phyloP scores from a whole-genome alignment of 441 rosid genomes.

The Gossypium schwendimanii region DNA sequence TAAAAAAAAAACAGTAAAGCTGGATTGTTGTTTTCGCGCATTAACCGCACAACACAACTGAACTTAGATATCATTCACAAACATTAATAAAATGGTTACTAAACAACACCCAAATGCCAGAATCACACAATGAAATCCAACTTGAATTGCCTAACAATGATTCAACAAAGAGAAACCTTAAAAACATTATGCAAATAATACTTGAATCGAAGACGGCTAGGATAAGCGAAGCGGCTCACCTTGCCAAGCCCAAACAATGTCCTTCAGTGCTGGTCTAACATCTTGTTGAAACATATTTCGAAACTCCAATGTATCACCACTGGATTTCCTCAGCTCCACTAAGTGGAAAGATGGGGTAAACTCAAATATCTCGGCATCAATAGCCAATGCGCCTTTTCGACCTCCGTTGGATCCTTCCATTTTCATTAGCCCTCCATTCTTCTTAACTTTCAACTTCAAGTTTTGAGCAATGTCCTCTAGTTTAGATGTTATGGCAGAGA shows the following conservation, averaged over 20 bases:
- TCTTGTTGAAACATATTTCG: conserved; percentile 48
- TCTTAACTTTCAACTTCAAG: conserved; percentile 49
- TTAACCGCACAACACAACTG: not conserved
- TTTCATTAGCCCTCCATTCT: conserved; percentile 52
- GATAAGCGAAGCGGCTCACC: conserved; percentile 27
- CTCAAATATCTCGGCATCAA: conserved; percentile 76
- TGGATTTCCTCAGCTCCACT: conserved; percentile 65
- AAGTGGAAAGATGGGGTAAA: conserved; percentile 62
- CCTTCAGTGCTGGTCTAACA: conserved; percentile 64
- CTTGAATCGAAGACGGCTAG: not conserved
- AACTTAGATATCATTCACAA: not conserved
- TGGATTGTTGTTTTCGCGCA: not conserved
- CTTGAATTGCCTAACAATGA: not conserved
- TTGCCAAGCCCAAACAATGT: conserved; percentile 82
- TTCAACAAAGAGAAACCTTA: not conserved
- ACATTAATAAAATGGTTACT: not conserved
- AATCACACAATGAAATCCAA: not conserved
- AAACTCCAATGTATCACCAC: conserved; percentile 71
- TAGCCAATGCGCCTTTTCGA: conserved; percentile 47
- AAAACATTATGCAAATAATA: not conserved
- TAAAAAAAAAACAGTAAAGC: too few relatives aligned
- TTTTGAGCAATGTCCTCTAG: conserved; percentile 52
- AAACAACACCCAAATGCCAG: not conserved
- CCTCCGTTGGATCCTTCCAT: conserved; percentile 53
- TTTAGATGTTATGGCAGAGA: conserved; percentile 45